These are phyloP conservation scores for Nadsonia commutata DNA, from an alignment of 1,139 yeast species.

Conservation along the genomic window DNA sequence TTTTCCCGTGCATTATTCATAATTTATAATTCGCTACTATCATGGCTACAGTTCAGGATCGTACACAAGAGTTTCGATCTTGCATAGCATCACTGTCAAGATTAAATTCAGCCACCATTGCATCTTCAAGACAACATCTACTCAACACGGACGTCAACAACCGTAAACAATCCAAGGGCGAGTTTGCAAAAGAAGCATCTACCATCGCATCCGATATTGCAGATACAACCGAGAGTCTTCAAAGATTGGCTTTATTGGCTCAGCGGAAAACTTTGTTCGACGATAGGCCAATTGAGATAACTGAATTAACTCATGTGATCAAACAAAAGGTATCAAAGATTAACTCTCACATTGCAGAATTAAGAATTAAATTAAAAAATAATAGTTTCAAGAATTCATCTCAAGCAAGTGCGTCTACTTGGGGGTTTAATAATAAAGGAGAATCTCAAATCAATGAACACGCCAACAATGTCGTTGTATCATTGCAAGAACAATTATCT, in stretches of 20 bases:
- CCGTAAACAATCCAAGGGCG: conserved; percentile 32
- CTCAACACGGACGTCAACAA: conserved; percentile 16
- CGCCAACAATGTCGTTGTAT: conserved; percentile 72
- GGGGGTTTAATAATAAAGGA: conserved; percentile 25
- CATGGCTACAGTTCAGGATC: conserved; percentile 39
- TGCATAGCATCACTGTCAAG: conserved; percentile 62
- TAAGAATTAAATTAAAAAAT: conserved; percentile 22
- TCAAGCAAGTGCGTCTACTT: conserved; percentile 11
- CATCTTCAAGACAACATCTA: conserved; percentile 15
- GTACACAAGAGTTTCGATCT: conserved; percentile 77
- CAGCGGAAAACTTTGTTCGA: conserved; percentile 86
- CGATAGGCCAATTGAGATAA: conserved; percentile 87
- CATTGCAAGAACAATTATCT: conserved; percentile 77
- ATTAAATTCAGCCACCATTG: conserved; percentile 28
- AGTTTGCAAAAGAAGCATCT: conserved; percentile 71
- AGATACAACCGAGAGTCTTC: conserved; percentile 70
- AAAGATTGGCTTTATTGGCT: conserved; percentile 69
- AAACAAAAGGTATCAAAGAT: conserved; percentile 85
- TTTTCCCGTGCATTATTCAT: too few species aligned
- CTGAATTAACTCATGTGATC: conserved; percentile 81
- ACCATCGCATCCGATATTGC: conserved; percentile 79
- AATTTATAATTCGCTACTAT: too few species aligned
- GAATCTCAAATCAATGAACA: conserved; percentile 55
- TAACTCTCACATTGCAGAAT: conserved; percentile 44
- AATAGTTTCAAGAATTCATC: conserved; percentile 10